Evolutionary conservation across 768 basidiomycete genomes (phyloP), one percentile per base, ranked within the genome.

Genomic region (Tylopilus sp.): DNA sequence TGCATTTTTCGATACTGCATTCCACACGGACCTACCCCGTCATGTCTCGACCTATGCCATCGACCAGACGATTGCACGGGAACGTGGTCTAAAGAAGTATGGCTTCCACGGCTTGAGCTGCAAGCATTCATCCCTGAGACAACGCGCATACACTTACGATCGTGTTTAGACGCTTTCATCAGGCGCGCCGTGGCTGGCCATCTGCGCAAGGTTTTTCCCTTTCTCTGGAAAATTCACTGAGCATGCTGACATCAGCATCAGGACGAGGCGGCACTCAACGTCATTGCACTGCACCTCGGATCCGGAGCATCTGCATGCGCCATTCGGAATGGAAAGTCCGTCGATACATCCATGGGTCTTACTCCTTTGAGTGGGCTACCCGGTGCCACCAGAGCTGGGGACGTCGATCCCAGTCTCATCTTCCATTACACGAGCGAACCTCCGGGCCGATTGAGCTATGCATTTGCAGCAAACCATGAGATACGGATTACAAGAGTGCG

Each of bases 311-410:
- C 86, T 13, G 81, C 79, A 12, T 93, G 91, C 66, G 82, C 83
- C 17, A 85, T 95, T 65, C 75, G 77, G 44, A 63, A 74, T 35
- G 94, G 94, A 18, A 71, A 78, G 52, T 90, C 88, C 20, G 75
- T 86, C 57, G 91, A 95, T 68, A 95, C 91, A 1, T 85, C 82
- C 33, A 97, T 97, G 94, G 93, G 92, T 4, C 78, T 97, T 33
- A 94, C 94, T 1, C 93, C 92, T 3, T 69, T 93, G 18, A 82
- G 83, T 48, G 92, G 92, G 2, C 73, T 95, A 0, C 91, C 93
- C 4, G 93, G 94, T 15, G 91, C 90, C 2, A 95, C 93, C 1
- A 84, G 94, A 43, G 80, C 85, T 12, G 93, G 94, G 9, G 76
- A 79, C 2, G 74, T 95, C 62, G 94, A 97, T 67, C 90, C 92